These are phyloP conservation scores for Nigrospora osmanthi DNA, from an alignment of 2,329 filamentous ascomycete genomes.

Conservation along the genomic window DNA sequence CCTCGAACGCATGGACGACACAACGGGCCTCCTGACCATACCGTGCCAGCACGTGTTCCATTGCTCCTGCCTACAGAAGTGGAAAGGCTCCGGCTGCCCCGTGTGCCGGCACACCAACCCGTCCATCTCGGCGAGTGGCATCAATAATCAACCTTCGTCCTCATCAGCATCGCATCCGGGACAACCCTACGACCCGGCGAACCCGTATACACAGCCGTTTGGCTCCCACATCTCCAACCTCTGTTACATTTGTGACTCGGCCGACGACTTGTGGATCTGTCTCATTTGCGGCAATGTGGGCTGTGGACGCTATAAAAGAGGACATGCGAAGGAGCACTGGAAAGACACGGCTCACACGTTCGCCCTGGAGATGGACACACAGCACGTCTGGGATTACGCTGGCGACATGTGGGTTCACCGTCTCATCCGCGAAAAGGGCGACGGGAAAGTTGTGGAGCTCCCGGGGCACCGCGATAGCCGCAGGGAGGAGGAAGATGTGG, in stretches of 20 bases:
- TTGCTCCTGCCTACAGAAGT: conserved; percentile 91
- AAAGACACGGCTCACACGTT: conserved; percentile 86
- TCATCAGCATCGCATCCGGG: conserved; percentile 11
- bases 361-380: conserved; percentile 83
- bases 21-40: conserved; percentile 88
- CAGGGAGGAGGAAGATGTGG: conserved; percentile 51
- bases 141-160: conserved; percentile 10
- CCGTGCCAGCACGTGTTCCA: conserved; percentile 98
- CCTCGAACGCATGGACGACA: conserved; percentile 96
- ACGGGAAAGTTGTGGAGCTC: conserved; percentile 88
- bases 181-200: conserved; percentile 33
- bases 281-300: conserved; percentile 88
- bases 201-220: conserved; percentile 46
- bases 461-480: conserved; percentile 41
- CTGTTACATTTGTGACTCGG: conserved; percentile 73
- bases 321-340: conserved; percentile 90
- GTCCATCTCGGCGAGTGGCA: conserved; percentile 10
- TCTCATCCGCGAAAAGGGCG: conserved; percentile 86
- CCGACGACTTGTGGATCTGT: conserved; percentile 88
- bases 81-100: conserved; percentile 88
- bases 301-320: conserved; percentile 89
- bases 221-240: conserved; percentile 57
- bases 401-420: conserved; percentile 95
- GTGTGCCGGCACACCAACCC: conserved; percentile 81
- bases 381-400: conserved; percentile 97